Percentiles rank a stretch among this genome's conserved stretches.
Conservation (phyloP, 768 basidiomycete genomes). For the Tulasnella sp. region DNA sequence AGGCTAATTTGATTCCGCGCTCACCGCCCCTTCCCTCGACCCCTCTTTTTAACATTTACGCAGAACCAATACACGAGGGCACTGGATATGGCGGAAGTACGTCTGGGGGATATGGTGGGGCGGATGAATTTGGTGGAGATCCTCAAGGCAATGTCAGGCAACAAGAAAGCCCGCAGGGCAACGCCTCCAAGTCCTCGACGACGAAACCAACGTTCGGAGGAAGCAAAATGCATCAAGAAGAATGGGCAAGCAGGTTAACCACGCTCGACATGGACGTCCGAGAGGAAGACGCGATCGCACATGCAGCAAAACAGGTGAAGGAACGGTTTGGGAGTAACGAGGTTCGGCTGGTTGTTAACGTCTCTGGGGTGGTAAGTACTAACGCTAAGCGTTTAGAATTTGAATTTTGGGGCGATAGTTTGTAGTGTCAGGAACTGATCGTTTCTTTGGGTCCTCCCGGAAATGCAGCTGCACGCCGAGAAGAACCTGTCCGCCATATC, state of each 20-base stretch:
- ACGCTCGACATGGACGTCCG: conserved; percentile 43
- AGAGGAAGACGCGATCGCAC: conserved; percentile 43
- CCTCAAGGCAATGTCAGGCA: conserved; percentile 10
- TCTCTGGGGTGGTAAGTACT: conserved; percentile 46
- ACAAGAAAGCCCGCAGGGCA: background rate
- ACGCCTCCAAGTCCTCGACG: background rate
- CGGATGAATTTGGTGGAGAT: background rate
- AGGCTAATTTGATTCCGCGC: background rate
- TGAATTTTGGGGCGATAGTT: background rate
- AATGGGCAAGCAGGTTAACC: conserved; percentile 40
- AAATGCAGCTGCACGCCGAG: conserved; percentile 47
- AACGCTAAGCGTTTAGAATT: background rate
- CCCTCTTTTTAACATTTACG: background rate
- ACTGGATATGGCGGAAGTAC: background rate
- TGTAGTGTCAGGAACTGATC: background rate
- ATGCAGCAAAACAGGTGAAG: conserved; percentile 44
- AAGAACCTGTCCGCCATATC: conserved; percentile 46
- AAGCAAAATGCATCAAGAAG: background rate
- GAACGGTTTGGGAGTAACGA: conserved; percentile 42
- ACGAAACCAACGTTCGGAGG: background rate
- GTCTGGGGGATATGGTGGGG: background rate
- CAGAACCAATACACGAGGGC: conserved; percentile 17
- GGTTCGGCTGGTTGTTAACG: conserved; percentile 46
- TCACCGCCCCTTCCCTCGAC: background rate
- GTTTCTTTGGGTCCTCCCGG: background rate